These are phyloP conservation scores for Eutypa lata DNA, from an alignment of 2,329 filamentous ascomycete genomes.

Conservation along the genomic window DNA sequence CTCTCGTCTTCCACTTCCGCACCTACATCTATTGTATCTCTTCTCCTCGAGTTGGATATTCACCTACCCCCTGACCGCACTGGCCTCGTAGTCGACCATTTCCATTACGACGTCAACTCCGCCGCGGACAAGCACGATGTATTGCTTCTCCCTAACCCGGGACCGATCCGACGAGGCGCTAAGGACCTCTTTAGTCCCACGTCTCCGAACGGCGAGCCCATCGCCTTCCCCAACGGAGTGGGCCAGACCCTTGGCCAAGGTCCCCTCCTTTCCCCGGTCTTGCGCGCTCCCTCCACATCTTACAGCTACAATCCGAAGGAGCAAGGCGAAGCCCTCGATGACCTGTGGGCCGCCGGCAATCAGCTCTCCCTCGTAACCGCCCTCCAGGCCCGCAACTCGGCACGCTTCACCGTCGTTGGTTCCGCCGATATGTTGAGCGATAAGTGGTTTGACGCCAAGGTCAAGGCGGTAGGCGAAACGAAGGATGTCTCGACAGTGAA, in stretches of 20 bases:
- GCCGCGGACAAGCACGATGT: constrained; percentile 85
- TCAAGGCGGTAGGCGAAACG: constrained; percentile 55
- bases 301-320: constrained; percentile 96
- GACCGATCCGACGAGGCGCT: constrained; percentile 61
- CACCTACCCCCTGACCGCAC: constrained; percentile 82
- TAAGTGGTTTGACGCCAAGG: constrained; percentile 81
- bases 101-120: constrained; percentile 79
- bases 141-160: constrained; percentile 70
- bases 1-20: constrained; percentile 71
- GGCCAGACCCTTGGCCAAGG: constrained; percentile 79
- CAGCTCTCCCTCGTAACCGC: constrained; percentile 84
- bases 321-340: constrained; percentile 68
- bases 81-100: constrained; percentile 87
- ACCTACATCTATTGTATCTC: constrained; percentile 69
- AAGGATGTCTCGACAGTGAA: constrained; percentile 67
- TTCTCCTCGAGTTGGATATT: constrained; percentile 87
- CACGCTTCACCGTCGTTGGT: constrained; percentile 81
- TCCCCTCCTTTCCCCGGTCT: constrained; percentile 74
- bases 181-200: constrained; percentile 74
- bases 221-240: constrained; percentile 80
- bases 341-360: constrained; percentile 78
- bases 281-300: constrained; percentile 78
- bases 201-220: constrained; percentile 47
- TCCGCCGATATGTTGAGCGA: constrained; percentile 85
- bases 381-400: constrained; percentile 89